Percentiles rank a stretch among this genome's conserved stretches.
phyloP scores from a whole-genome alignment of 805 yeast genomes.

The Kluyveromyces nonfermentans region DNA sequence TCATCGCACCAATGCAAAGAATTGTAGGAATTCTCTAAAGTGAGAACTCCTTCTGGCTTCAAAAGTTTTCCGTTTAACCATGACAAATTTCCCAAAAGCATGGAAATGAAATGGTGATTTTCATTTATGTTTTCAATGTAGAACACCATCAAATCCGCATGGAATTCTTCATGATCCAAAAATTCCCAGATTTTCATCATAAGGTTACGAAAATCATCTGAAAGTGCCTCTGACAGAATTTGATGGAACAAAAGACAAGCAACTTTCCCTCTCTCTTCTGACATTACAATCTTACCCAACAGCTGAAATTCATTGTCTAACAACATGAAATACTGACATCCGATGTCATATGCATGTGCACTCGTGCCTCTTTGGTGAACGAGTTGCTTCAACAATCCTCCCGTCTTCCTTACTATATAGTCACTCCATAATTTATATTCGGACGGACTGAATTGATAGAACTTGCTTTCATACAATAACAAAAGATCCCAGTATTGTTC shows the following conservation, averaged over 20 bases:
- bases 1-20: constrained; percentile 18
- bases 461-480: constrained; percentile 21
- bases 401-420: constrained; percentile 9
- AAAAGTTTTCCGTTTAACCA: constrained; percentile 27
- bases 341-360: constrained; percentile 7
- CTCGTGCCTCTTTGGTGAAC: constrained; percentile 1
- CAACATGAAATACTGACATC: constrained; percentile 17
- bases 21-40: constrained; percentile 18
- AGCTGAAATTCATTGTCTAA: constrained; percentile 18
- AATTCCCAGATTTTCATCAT: constrained; percentile 23
- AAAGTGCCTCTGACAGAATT: not conserved
- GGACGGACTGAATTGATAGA: constrained; percentile 5
- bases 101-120: constrained; percentile 11
- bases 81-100: constrained; percentile 20
- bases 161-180: constrained; percentile 1
- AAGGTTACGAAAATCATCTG: constrained; percentile 16
- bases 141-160: not conserved
- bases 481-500: constrained; percentile 28
- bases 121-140: constrained; percentile 10
- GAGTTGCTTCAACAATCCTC: constrained; percentile 8
- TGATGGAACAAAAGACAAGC: constrained; percentile 1
- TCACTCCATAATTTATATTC: constrained; percentile 8
- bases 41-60: constrained; percentile 6
- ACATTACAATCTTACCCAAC: constrained; percentile 1
- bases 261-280: not conserved